Evolutionary conservation across 768 basidiomycete genomes (phyloP), one percentile per base, ranked within the genome.

Genomic region (Porphyrellus cyaneotinctus): DNA sequence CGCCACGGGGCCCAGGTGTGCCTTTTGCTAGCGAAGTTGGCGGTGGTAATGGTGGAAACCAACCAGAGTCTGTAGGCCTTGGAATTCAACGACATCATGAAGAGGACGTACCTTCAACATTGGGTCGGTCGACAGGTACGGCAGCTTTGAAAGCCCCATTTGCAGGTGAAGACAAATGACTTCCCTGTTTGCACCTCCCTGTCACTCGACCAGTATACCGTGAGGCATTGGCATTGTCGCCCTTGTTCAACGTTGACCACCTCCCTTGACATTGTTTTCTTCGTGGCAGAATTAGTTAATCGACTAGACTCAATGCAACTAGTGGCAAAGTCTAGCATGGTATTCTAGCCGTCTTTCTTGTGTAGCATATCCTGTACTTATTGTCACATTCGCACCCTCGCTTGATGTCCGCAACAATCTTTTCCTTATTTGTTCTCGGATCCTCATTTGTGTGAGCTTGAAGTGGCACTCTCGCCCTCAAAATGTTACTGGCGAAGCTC

Each of bases 101-200:
- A 30, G 61, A 63, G 45, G 59, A 65, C 23, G 43, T 57, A 20
- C 55, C 60, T 12, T 59, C 59, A 3, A 70, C 67, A 3, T 37
- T 68, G 36, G 65, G 67, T 43, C 67, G 63, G 46, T 58, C 69
- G 38, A 47, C 59, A 32, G 67, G 69, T 31, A 37, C 43, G 17
- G 47, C 60, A 35, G 53, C 48, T 51, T 47, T 61, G 52, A 62
- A 53, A 41, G 43, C 52, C 26, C 35, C 49, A 6, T 41, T 47
- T 22, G 39, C 23, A n/a, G 41, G 43, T 23, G 48, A 49, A 32
- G 49, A 41, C 14, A 43, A 43, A 30, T 58, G 50, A 59, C 26
- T 26, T 12, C 10, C 13, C 24, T 37, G 31, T 39, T 23, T 43
- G 31, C 28, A 44, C 44, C 42, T 45, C 7, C 49, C 20, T 6